Conservation (phyloP, 202 grass and related monocot genomes). For the Eragrostis tef region DNA sequence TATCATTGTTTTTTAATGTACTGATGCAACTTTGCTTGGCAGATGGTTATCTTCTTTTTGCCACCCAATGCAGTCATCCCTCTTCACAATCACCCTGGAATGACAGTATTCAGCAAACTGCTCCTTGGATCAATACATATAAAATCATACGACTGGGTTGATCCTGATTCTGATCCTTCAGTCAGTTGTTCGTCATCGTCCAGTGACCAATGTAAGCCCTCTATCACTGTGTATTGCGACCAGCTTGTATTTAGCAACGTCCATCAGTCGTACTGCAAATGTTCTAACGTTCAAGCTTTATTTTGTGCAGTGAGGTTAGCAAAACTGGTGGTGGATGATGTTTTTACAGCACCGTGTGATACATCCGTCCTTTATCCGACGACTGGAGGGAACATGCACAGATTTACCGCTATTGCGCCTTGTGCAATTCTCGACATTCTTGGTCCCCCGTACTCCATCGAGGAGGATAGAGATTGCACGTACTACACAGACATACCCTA, state of each 20-base stretch:
- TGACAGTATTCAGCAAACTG: constrained; percentile 91
- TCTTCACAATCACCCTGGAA: constrained; percentile 84
- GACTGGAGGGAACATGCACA: constrained; percentile 77
- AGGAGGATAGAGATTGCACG: constrained; percentile 69
- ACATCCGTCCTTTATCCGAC: constrained; percentile 68
- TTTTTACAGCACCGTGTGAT: constrained; percentile 55
- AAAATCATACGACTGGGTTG: constrained; percentile 82
- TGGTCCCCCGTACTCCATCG: constrained; percentile 63
- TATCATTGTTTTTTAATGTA: neutral
- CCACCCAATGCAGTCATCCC: constrained; percentile 71
- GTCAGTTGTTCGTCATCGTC: neutral
- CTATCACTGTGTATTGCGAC: neutral
- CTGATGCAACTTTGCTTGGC: constrained; percentile 23
- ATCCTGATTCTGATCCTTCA: neutral
- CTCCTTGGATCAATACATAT: constrained; percentile 73
- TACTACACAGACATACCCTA: constrained; percentile 57
- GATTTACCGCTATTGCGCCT: constrained; percentile 52
- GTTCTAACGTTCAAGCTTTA: neutral
- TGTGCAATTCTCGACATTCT: constrained; percentile 74
- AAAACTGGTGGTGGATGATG: constrained; percentile 54
- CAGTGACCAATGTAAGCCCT: constrained; percentile 36
- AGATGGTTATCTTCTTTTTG: constrained; percentile 83
- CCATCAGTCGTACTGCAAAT: neutral
- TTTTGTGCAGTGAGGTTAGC: constrained; percentile 58
- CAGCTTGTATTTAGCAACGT: neutral